Conservation (phyloP, 495 filamentous ascomycete genomes). For the Cercophora samala region DNA sequence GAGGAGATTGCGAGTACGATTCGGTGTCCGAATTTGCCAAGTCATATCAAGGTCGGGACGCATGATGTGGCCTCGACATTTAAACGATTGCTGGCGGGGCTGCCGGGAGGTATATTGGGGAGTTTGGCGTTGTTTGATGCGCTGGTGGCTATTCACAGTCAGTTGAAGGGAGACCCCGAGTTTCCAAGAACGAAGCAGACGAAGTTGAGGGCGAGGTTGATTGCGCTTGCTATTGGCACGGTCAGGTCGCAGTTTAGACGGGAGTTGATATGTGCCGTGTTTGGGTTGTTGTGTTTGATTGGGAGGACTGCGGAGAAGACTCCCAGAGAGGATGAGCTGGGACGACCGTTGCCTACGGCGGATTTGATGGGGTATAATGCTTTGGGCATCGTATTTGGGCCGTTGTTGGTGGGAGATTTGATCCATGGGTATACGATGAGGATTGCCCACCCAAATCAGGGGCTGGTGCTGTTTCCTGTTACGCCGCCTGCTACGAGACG, state of each 20-base stretch:
- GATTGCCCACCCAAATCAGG: constrained; percentile 34
- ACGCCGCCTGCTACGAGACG: constrained; percentile 37
- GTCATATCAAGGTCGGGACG: constrained; percentile 52
- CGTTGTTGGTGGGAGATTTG: constrained; percentile 58
- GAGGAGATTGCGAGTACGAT: constrained; percentile 50
- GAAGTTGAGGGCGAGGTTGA: constrained; percentile 56
- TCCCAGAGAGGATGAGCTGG: constrained; percentile 46
- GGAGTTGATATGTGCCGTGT: constrained; percentile 62
- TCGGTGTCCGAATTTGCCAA: constrained; percentile 52
- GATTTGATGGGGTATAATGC: constrained; percentile 61
- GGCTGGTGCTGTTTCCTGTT: constrained; percentile 37
- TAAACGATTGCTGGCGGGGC: constrained; percentile 63
- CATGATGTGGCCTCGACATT: constrained; percentile 71
- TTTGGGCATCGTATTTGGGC: constrained; percentile 62
- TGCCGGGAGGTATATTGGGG: constrained; percentile 74
- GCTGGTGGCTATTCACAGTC: constrained; percentile 59
- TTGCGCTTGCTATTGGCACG: constrained; percentile 59
- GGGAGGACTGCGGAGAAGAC: constrained; percentile 50
- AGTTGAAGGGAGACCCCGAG: constrained; percentile 50
- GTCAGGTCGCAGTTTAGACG: constrained; percentile 56
- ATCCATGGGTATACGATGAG: constrained; percentile 45
- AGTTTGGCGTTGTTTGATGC: constrained; percentile 62
- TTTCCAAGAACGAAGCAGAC: constrained; percentile 47
- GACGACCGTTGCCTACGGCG: constrained; percentile 44
- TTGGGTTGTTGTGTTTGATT: constrained; percentile 58